Percentiles rank a stretch among this genome's conserved stretches.
Conservation (phyloP, 1,139 yeast species). For the Waltiozyma sp. region DNA sequence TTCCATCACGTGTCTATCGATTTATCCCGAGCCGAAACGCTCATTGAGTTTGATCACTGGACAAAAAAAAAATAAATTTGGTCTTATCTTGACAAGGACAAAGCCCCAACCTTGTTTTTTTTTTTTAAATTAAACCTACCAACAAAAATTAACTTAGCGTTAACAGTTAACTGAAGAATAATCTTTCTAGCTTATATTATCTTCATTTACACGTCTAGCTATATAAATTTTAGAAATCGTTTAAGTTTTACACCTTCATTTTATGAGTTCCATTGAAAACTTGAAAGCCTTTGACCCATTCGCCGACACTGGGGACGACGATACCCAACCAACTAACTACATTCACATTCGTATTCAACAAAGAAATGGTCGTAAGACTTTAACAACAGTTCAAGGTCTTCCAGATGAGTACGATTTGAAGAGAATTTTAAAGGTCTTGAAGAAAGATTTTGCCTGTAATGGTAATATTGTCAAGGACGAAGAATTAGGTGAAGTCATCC, state of each 20-base stretch:
- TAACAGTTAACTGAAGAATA: too few species aligned
- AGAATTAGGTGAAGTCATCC: constrained; percentile 94
- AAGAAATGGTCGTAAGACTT: constrained; percentile 98
- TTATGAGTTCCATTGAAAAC: constrained; percentile 90
- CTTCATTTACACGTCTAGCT: background rate
- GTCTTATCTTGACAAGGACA: too few species aligned
- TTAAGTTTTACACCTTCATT: constrained; percentile 31
- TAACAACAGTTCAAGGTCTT: constrained; percentile 96
- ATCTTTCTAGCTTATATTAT: background rate
- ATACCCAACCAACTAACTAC: constrained; percentile 89
- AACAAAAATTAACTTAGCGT: too few species aligned
- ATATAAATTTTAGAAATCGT: constrained; percentile 8
- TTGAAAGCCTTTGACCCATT: constrained; percentile 96
- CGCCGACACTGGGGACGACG: constrained; percentile 99
- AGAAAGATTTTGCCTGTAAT: constrained; percentile 97
- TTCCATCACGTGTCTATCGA: too few species aligned
- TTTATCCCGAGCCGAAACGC: too few species aligned
- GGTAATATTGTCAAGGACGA: constrained; percentile 96
- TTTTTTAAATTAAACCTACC: too few species aligned
- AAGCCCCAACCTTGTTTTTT: too few species aligned
- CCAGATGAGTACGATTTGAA: constrained; percentile 93
- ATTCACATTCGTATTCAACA: constrained; percentile 98
- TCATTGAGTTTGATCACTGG: too few species aligned
- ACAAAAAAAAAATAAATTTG: too few species aligned
- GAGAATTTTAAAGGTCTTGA: constrained; percentile 84